Evolutionary conservation across 2,329 filamentous ascomycete species (phyloP).

Genomic region (Incumbomyces delicatus): DNA sequence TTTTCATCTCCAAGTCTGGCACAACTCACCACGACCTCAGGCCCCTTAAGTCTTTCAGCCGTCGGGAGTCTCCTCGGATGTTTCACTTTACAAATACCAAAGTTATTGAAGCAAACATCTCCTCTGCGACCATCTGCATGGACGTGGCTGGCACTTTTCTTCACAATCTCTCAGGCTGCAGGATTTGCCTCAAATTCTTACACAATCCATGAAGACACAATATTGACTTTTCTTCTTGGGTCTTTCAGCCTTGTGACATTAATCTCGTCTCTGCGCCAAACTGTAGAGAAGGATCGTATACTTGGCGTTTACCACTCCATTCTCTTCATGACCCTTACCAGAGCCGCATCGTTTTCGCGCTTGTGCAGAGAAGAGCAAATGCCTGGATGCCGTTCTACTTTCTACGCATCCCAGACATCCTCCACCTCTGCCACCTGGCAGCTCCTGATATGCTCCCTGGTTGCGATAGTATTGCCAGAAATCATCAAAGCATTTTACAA

Average conservation of each 20-base stretch:
- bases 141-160: constrained; percentile 75
- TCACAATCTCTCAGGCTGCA: constrained; percentile 77
- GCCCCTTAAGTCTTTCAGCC: constrained; percentile 30
- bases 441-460: constrained; percentile 59
- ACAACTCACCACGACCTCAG: constrained; percentile 16
- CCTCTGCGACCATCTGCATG: constrained; percentile 52
- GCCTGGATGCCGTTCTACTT: constrained; percentile 90
- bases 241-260: constrained; percentile 75
- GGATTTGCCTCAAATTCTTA: constrained; percentile 97
- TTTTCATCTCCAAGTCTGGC: constrained; percentile 7
- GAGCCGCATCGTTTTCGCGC: constrained; percentile 75
- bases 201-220: constrained; percentile 97
- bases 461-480: constrained; percentile 58
- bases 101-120: neutral
- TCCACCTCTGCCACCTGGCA: constrained; percentile 88
- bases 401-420: constrained; percentile 83
- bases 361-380: constrained; percentile 97
- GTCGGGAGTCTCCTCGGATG: constrained; percentile 34
- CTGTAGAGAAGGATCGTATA: constrained; percentile 56
- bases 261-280: constrained; percentile 64
- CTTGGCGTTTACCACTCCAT: constrained; percentile 77
- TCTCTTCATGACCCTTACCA: constrained; percentile 68
- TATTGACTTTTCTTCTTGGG: constrained; percentile 79
- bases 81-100: constrained; percentile 45
- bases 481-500: constrained; percentile 71